phyloP scores from a whole-genome alignment of 352 stramenopile genomes.

The Peronospora farinosa region DNA sequence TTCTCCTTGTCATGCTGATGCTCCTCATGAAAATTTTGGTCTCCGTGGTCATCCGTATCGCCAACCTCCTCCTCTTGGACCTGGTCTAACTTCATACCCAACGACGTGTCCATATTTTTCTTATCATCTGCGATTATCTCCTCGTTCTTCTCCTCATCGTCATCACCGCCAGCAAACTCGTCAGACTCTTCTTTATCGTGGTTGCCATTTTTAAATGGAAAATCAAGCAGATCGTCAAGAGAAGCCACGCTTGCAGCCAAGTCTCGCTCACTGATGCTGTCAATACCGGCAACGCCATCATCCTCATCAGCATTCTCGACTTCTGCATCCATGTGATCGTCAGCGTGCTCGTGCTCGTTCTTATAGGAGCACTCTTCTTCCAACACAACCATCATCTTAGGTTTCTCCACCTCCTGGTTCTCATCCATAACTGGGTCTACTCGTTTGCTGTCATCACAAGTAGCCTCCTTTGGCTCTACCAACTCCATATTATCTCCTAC shows the following conservation, averaged over 20 bases:
- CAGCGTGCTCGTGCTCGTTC: conserved; percentile 1
- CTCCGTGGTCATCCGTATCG: conserved; percentile 15
- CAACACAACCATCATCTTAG: conserved; percentile 1
- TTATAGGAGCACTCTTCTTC: conserved; percentile 10
- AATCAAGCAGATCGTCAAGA: conserved; percentile 28
- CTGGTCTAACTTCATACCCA: conserved; percentile 18
- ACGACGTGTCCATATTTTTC: conserved; percentile 17
- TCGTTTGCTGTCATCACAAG: conserved; percentile 3
- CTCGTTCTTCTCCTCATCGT: conserved; percentile 10
- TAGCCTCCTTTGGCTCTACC: conserved; percentile 6
- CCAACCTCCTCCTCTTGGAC: conserved; percentile 22
- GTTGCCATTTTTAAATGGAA: conserved; percentile 15
- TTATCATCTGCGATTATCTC: conserved; percentile 8
- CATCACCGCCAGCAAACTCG: conserved; percentile 26
- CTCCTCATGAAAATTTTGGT: conserved; percentile 3
- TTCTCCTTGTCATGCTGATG: not conserved
- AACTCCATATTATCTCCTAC: conserved; percentile 2
- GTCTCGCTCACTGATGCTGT: conserved; percentile 25
- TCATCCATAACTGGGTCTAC: not conserved
- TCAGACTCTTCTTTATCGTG: conserved; percentile 23
- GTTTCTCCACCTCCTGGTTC: conserved; percentile 3
- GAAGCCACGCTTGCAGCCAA: conserved; percentile 26
- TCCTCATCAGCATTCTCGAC: conserved; percentile 7
- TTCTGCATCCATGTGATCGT: conserved; percentile 15
- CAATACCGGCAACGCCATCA: conserved; percentile 18